Evolutionary conservation across 768 basidiomycete species (phyloP), one percentile per base, ranked within the genome.

Genomic region (Lepiota brunneoincarnata): DNA sequence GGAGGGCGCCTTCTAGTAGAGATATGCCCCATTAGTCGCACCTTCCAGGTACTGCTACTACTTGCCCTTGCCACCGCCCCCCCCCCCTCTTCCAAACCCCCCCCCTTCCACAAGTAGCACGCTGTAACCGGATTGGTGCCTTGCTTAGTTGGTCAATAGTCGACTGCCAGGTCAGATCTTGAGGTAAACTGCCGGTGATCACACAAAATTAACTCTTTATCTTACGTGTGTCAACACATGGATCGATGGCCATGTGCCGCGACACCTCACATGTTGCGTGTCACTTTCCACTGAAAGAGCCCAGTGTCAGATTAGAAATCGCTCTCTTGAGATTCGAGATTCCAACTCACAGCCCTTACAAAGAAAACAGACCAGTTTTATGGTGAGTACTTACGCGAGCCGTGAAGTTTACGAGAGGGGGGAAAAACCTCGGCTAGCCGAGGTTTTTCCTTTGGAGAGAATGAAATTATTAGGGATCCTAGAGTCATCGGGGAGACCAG

Each of bases 341-440:
- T 20, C 20, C 41, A 23, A 43, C 15, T 20, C 21, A 7, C 31
- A 31, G 11, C 6, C 31, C 31, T 10, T 31, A 31, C 31, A 9
- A 31, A 31, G 7, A 4, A 31, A 31, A 2, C 11, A 10, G 31
- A 31, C n/a, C 31, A 31, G 3, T 31, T 31, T 18, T 2, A 14
- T 50, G 37, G 40, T 50, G 38, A 14, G 20, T n/a, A 18, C 34
- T 14, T 21, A 34, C 21, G 18, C n/a, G 17, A 11, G 37, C 39
- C 47, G 31, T 10, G 14, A 28, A 55, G 36, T 15, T 24, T 21
- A 28, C 42, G 38, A 39, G 38, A n/a, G n/a, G n/a, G n/a, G n/a
- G 66, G 66, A 46, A 61, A 69, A 67, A 65, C 63, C 61, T 68
- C 65, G 64, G 65, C 42, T 54, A 49, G 38, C 67, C 67, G 67